Evolutionary conservation across 768 basidiomycete species (phyloP).

Genomic region (Pisolithus tinctorius): DNA sequence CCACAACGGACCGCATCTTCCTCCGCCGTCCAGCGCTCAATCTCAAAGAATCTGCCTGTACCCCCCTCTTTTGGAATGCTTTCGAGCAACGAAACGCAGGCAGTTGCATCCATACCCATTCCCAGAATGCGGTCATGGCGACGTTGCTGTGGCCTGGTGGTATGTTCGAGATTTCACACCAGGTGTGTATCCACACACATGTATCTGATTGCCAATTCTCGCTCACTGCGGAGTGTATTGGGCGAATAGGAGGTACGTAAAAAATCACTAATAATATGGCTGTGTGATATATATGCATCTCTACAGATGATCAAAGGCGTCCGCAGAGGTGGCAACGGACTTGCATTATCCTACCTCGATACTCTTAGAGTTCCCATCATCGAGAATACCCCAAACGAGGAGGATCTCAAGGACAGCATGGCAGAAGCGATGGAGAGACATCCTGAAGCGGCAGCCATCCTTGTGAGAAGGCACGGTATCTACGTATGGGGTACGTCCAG

Average conservation of each 20-base stretch:
- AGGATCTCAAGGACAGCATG: conserved; percentile 86
- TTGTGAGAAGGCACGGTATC: conserved; percentile 74
- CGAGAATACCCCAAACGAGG: conserved; percentile 86
- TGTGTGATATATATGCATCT: background rate
- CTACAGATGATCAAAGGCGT: conserved; percentile 88
- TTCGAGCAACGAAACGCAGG: conserved; percentile 74
- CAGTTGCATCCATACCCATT: conserved; percentile 89
- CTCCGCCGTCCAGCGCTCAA: conserved; percentile 64
- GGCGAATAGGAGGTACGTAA: no score
- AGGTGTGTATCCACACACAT: conserved; percentile 33
- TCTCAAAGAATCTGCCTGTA: conserved; percentile 83
- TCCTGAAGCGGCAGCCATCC: conserved; percentile 71
- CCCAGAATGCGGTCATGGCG: conserved; percentile 85
- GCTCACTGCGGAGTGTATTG: no score
- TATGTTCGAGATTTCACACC: conserved; percentile 77
- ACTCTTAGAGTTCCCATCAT: conserved; percentile 84
- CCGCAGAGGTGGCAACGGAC: conserved; percentile 66
- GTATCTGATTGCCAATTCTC: no score
- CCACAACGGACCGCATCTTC: conserved; percentile 56
- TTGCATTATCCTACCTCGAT: conserved; percentile 76
- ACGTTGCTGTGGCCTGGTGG: conserved; percentile 70
- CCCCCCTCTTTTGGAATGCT: conserved; percentile 89
- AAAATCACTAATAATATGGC: background rate
- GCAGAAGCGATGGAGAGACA: conserved; percentile 74
- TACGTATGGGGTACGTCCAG: conserved; percentile 75